These are phyloP conservation scores for Colletotrichum falcatum DNA, from an alignment of 2,329 filamentous ascomycete genomes.

Conservation along the genomic window DNA sequence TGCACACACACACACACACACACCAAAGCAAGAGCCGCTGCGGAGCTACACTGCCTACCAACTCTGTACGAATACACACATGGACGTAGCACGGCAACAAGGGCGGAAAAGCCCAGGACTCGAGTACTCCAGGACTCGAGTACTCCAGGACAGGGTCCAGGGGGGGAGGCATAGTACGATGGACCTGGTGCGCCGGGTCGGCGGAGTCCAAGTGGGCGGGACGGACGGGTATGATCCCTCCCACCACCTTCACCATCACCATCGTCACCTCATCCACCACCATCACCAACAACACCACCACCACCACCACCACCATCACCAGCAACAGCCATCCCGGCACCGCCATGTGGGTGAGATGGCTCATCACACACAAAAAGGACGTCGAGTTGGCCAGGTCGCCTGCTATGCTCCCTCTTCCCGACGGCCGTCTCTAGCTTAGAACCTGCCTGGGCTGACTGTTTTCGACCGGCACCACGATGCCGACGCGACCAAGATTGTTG, in stretches of 20 bases:
- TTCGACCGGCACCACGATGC: neutral
- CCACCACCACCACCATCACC: neutral
- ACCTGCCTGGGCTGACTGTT: neutral
- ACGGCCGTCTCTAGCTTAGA: neutral
- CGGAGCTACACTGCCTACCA: neutral
- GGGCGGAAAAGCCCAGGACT: neutral
- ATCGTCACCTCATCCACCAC: neutral
- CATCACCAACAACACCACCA: neutral
- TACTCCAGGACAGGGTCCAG: neutral
- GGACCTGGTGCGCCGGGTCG: neutral
- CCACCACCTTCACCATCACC: neutral
- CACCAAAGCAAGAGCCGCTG: too few species aligned
- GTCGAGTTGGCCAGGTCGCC: neutral
- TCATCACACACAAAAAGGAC: neutral
- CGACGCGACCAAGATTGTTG: neutral
- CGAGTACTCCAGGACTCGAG: neutral
- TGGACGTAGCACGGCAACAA: neutral
- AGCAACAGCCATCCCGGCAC: neutral
- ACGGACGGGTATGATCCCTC: neutral
- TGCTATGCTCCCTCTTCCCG: too few species aligned
- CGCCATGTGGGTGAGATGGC: neutral
- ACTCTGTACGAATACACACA: too few species aligned
- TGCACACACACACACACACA: too few species aligned
- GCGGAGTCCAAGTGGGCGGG: neutral
- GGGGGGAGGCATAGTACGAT: neutral